phyloP scores from a whole-genome alignment of 371 early-diverging fungal genomes.

The Circinella minor region DNA sequence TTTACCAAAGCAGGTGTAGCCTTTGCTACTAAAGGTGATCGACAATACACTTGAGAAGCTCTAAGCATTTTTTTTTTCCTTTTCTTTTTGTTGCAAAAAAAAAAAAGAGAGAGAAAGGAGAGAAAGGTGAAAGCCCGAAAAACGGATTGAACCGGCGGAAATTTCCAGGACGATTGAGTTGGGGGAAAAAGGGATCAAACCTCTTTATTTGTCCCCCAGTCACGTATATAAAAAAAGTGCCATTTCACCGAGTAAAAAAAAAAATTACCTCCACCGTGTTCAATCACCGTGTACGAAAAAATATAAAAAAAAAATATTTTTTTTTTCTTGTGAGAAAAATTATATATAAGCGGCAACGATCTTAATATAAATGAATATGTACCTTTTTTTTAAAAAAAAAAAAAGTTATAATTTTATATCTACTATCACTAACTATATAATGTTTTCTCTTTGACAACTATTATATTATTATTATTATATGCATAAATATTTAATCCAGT shows the following conservation, averaged over 20 bases:
- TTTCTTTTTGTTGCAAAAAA: too few relatives aligned
- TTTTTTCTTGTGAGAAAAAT: too few relatives aligned
- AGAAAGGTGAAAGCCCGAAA: not conserved
- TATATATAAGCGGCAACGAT: too few relatives aligned
- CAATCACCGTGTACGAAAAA: not conserved
- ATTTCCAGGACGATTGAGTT: not conserved
- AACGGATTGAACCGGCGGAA: constrained; percentile 8
- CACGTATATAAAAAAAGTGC: not conserved
- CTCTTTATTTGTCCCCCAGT: not conserved
- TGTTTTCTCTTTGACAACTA: too few relatives aligned
- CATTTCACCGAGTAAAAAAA: not conserved
- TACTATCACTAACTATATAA: too few relatives aligned
- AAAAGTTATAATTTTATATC: too few relatives aligned
- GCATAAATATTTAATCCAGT: too few relatives aligned
- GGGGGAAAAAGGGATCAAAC: not conserved
- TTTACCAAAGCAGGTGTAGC: constrained; percentile 6
- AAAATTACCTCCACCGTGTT: constrained; percentile 1
- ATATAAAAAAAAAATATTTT: not conserved
- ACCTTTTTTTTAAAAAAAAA: too few relatives aligned
- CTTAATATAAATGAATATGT: too few relatives aligned
- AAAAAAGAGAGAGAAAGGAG: not conserved
- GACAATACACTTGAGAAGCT: not conserved
- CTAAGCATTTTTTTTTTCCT: not conserved
- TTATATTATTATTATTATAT: too few relatives aligned
- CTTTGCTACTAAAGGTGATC: not conserved